These are phyloP conservation scores for Podaxis sp. DNA, from an alignment of 768 basidiomycete genomes.

Conservation along the genomic window DNA sequence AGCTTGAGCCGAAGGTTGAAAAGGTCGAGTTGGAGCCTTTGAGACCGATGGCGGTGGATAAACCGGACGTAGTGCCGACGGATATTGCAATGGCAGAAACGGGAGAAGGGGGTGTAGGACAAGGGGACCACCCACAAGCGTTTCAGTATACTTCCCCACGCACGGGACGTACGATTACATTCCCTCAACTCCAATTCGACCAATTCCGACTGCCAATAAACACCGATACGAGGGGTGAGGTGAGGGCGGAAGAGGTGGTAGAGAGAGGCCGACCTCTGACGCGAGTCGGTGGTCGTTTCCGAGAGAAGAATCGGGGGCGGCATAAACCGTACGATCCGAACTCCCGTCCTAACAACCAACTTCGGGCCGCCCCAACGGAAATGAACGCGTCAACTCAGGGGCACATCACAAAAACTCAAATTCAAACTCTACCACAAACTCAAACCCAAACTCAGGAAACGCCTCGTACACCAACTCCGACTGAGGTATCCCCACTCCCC, in stretches of 20 bases:
- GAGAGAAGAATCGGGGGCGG: neutral
- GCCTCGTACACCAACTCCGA: no score
- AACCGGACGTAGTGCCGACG: no score
- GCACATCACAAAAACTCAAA: no score
- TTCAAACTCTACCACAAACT: no score
- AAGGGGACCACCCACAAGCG: neutral
- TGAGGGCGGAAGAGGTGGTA: neutral
- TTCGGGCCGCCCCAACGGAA: no score
- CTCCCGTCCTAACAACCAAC: no score
- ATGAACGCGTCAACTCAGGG: no score
- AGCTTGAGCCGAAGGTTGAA: neutral
- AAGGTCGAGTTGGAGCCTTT: conserved; percentile 1
- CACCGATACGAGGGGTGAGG: neutral
- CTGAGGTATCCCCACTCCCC: no score
- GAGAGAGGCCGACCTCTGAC: neutral
- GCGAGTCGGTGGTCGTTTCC: neutral
- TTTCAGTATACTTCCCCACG: neutral
- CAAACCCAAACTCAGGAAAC: no score
- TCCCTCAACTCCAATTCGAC: neutral
- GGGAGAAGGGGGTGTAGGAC: neutral
- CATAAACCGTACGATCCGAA: no score
- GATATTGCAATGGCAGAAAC: neutral
- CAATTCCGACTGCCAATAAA: neutral
- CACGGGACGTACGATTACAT: neutral
- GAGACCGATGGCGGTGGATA: neutral